Percentiles rank a stretch among this genome's conserved stretches.
Conservation (phyloP, 2,329 filamentous ascomycete species). For the Cladophialophora yegresii region DNA sequence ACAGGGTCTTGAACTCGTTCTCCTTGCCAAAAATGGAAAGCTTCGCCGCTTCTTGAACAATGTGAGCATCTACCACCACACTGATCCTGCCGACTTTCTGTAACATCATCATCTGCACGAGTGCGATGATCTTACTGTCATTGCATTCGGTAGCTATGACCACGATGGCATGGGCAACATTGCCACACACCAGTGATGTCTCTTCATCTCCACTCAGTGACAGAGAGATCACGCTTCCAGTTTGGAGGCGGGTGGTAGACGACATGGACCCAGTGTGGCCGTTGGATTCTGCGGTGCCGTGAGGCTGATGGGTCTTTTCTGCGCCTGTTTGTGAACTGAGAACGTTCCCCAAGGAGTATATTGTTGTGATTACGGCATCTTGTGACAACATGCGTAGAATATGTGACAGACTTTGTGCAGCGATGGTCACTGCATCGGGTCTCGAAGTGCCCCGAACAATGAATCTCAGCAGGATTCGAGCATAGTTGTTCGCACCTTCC, state of each 20-base stretch:
- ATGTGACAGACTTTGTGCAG: constrained; percentile 80
- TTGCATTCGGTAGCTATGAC: constrained; percentile 78
- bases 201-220: constrained; percentile 76
- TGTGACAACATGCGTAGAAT: constrained; percentile 81
- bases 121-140: constrained; percentile 87
- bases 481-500: constrained; percentile 71
- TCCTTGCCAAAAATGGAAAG: constrained; percentile 76
- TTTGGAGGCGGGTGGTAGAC: constrained; percentile 51
- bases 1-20: constrained; percentile 78
- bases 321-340: constrained; percentile 69
- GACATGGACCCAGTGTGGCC: constrained; percentile 33
- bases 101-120: constrained; percentile 93
- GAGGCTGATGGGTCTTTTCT: constrained; percentile 48
- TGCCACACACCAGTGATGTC: constrained; percentile 72
- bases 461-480: constrained; percentile 77
- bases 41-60: constrained; percentile 77
- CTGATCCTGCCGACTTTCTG: constrained; percentile 91
- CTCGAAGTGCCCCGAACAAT: constrained; percentile 80
- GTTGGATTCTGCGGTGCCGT: constrained; percentile 32
- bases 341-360: constrained; percentile 96
- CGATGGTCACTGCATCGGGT: constrained; percentile 69
- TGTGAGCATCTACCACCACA: constrained; percentile 75
- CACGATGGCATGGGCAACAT: constrained; percentile 93
- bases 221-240: constrained; percentile 78
- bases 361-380: constrained; percentile 88